phyloP scores from a whole-genome alignment of 192 early-diverging fungal species.

The Coemansia sp. region DNA sequence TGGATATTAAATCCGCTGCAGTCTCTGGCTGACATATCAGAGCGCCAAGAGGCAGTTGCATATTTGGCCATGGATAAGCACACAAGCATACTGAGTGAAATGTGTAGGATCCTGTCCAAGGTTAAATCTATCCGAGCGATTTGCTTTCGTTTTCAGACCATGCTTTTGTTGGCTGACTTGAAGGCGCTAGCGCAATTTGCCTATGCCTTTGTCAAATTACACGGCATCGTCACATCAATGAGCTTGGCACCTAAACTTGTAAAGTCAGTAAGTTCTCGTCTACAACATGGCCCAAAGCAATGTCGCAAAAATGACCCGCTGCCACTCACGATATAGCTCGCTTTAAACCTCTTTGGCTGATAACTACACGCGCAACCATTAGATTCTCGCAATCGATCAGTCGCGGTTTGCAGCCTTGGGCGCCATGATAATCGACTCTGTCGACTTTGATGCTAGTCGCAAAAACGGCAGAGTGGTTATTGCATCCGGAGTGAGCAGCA shows the following conservation, averaged over 20 bases:
- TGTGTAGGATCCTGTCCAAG: conserved; percentile 14
- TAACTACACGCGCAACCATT: not conserved
- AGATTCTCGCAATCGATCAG: conserved; percentile 23
- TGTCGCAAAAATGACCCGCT: too few species aligned
- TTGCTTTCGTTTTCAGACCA: conserved; percentile 28
- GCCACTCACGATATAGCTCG: too few species aligned
- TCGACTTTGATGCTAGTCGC: conserved; percentile 35
- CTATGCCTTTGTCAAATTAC: conserved; percentile 22
- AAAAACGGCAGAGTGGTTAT: conserved; percentile 22
- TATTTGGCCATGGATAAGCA: not conserved
- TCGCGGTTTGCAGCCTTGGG: conserved; percentile 15
- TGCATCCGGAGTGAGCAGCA: conserved; percentile 12
- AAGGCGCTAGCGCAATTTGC: conserved; percentile 34
- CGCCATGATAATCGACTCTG: conserved; percentile 21
- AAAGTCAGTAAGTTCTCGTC: conserved; percentile 17
- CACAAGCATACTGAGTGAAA: conserved; percentile 1
- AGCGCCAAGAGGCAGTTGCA: conserved; percentile 24
- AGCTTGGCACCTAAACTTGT: conserved; percentile 11
- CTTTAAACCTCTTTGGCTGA: not conserved
- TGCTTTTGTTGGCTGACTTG: conserved; percentile 28
- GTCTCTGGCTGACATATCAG: conserved; percentile 11
- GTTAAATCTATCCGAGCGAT: conserved; percentile 9
- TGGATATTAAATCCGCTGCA: conserved; percentile 36
- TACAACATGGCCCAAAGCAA: too few species aligned
- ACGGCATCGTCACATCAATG: conserved; percentile 11